Evolutionary conservation across 2,329 filamentous ascomycete genomes (phyloP), one percentile per base, ranked within the genome.

Genomic region (Nothophaeocryptopus gaeumannii): DNA sequence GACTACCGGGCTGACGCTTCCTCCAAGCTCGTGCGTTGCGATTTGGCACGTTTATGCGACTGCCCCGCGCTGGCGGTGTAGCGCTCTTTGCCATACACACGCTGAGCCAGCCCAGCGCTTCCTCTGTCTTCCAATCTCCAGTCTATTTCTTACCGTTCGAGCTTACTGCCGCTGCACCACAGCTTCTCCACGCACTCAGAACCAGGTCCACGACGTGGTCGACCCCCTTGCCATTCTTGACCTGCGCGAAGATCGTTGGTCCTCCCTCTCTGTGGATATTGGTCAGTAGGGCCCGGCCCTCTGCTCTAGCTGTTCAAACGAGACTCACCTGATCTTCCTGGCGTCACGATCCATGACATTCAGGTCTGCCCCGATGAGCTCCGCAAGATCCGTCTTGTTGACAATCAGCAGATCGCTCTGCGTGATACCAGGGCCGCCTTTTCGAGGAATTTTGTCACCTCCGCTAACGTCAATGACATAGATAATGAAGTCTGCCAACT

Each of bases 401-500:
- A 99, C 89, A 14, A 99, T 81, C 58, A 99, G 72, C 69, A 99
- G 69, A 66, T 99, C 93, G 63, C 88, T 93, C 74, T 96, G 92
- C 5, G 93, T 99, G 68, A 99, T 99, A 1, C 93, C 93, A 0
- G 93, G 93, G 0, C 93, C 93, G 26, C 93, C 93, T 75, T 99
- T 99, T 26, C 93, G 76, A 0, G 93, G 93, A 43, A 99, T 86
- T 80, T 99, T 99, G 72, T 99, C 93, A 10, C 93, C 93, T 15
- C 93, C 93, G 48, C 85, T 88, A 13, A 99, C 93, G 71, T 99
- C 93, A 62, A 99, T 97, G 29, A 99, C 93, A 70, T 99, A 99
- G 72, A 99, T 86, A 72, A 99, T 99, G 70, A 88, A 99, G 71
- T 99, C 93, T 1, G 93, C 93, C 58, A 99, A 77, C 73, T 99